A percentile compares a stretch with the other conserved stretches of the same genome.
phyloP scores from a whole-genome alignment of 495 filamentous ascomycete species.

The Xylaria grammica region DNA sequence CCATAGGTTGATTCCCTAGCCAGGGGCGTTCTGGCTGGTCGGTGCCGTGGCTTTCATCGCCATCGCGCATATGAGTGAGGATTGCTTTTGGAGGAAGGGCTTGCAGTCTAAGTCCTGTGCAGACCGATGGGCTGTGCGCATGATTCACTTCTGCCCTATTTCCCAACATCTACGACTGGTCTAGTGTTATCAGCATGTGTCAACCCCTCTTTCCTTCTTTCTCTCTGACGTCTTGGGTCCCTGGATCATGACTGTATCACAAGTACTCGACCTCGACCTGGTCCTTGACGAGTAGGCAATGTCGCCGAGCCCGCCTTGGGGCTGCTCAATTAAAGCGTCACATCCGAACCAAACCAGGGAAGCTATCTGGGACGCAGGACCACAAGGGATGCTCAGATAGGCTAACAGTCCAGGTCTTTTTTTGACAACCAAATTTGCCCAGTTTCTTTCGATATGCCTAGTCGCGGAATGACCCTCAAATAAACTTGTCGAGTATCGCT shows the following conservation, averaged over 20 bases:
- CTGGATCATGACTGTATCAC: too few relatives aligned
- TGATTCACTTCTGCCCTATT: too few relatives aligned
- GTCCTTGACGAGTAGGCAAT: neutral
- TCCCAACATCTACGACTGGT: too few relatives aligned
- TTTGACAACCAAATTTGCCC: neutral
- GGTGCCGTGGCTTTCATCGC: too few relatives aligned
- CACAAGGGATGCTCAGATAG: neutral
- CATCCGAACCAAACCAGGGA: neutral
- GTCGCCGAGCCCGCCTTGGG: neutral
- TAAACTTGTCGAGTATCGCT: neutral
- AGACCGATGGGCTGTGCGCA: too few relatives aligned
- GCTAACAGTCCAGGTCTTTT: neutral
- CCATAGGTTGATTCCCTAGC: too few relatives aligned
- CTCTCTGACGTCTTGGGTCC: neutral
- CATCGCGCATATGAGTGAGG: too few relatives aligned
- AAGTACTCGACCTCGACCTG: too few relatives aligned
- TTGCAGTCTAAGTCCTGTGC: too few relatives aligned
- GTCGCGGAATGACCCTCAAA: neutral
- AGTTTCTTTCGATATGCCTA: neutral
- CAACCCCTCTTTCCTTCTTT: neutral
- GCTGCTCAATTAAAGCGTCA: neutral
- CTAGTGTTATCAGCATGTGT: too few relatives aligned
- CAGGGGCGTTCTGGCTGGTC: too few relatives aligned
- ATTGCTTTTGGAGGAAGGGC: too few relatives aligned
- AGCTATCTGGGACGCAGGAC: neutral